A percentile compares a stretch with the other conserved stretches of the same genome.
Conservation (phyloP, 1,284 basidiomycete genomes). For the Boletus hoseneyae region DNA sequence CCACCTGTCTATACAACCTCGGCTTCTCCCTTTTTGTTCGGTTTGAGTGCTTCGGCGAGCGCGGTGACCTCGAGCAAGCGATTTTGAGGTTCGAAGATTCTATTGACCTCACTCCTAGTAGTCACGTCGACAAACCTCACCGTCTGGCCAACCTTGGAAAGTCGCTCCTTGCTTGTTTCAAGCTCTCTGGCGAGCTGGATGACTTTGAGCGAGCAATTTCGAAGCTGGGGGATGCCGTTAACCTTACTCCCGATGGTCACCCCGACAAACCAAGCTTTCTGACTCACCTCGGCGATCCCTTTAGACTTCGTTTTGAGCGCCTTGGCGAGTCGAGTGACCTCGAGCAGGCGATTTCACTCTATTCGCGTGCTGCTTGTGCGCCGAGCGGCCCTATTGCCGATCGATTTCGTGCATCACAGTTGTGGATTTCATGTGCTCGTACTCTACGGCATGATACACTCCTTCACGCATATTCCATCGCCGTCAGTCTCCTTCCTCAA, state of each 20-base stretch:
- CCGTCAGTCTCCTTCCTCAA: constrained; percentile 9
- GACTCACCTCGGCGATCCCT: not conserved
- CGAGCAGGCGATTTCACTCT: constrained; percentile 1
- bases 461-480: not conserved
- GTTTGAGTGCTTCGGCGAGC: not conserved
- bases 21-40: not conserved
- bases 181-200: not conserved
- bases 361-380: not conserved
- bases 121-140: not conserved
- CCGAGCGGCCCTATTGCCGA: not conserved
- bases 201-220: constrained; percentile 2
- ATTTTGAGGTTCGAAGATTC: not conserved
- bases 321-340: not conserved
- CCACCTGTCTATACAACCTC: not conserved
- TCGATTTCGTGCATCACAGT: constrained; percentile 5
- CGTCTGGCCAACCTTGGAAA: not conserved
- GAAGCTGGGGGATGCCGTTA: not conserved
- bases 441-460: not conserved
- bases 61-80: constrained; percentile 4
- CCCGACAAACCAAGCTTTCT: not conserved
- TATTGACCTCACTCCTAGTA: not conserved
- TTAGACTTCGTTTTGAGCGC: not conserved
- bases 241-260: constrained; percentile 2
- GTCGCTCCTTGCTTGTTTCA: not conserved
- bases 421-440: constrained; percentile 8